phyloP scores from a whole-genome alignment of 345 rosid species.

The Eucalyptus rudis region DNA sequence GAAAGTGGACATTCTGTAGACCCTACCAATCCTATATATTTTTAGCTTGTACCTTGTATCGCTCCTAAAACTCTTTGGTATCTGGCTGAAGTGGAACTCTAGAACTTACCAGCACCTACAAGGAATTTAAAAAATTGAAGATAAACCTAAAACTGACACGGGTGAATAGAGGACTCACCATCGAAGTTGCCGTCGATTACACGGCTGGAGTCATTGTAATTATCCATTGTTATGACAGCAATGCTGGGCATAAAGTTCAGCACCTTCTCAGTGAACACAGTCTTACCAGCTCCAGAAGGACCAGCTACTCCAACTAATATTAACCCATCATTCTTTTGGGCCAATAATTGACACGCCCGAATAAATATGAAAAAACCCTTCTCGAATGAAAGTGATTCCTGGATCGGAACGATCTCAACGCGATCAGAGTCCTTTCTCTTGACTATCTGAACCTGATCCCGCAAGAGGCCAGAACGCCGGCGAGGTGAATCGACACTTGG shows the following conservation, averaged over 20 bases:
- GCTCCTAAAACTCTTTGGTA: background rate
- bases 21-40: background rate
- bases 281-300: conserved; percentile 98
- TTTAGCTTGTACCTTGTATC: background rate
- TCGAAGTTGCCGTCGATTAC: conserved; percentile 93
- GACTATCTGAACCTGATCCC: conserved; percentile 76
- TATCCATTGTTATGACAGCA: conserved; percentile 88
- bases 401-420: conserved; percentile 76
- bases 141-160: background rate
- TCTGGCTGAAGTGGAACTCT: background rate
- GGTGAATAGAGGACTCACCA: conserved; percentile 29
- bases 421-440: conserved; percentile 69
- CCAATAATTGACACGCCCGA: conserved; percentile 83
- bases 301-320: conserved; percentile 94
- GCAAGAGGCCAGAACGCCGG: conserved; percentile 62
- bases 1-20: background rate
- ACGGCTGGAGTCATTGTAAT: conserved; percentile 81
- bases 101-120: background rate
- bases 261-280: conserved; percentile 89
- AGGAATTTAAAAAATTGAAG: background rate
- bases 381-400: conserved; percentile 70
- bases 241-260: conserved; percentile 90
- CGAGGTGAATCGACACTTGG: conserved; percentile 62
- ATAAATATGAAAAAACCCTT: conserved; percentile 82
- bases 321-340: conserved; percentile 87